Evolutionary conservation across 2,329 filamentous ascomycete genomes (phyloP), one percentile per base, ranked within the genome.

Genomic region (Periconia digitata): DNA sequence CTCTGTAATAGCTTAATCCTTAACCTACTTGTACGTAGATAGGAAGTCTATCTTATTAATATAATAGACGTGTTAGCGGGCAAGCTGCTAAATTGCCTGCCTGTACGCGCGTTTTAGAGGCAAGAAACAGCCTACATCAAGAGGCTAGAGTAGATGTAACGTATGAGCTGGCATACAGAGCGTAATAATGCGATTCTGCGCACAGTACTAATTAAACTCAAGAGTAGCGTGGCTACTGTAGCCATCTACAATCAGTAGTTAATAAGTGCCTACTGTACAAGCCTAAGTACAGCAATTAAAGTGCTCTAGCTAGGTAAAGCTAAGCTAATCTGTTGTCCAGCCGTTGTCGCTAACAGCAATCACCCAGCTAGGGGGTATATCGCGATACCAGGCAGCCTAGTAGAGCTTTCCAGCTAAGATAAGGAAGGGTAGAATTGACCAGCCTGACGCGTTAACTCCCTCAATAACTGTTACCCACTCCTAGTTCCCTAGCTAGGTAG

Each of bases 311-410:
- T 29, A 49, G 24, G n/a, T 17, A 41, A 45, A 18, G 12, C 47
- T 22, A 15, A 45, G 42, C 20, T 41, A 2, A 29, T 45, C 23
- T 17, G 43, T 46, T 17, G 23, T 49, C 50, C 17, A 52, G 37
- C 46, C 21, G 37, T 52, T 52, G 32, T 46, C 20, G 18, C 50
- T 52, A 36, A 49, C 17, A 27, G 38, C 22, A 23, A 52, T 12
- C n/a, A 44, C 44, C 44, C 24, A 54, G 36, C 45, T 40, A 37
- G n/a, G 15, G 43, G 40, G 37, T 47, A n/a, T n/a, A n/a, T n/a
- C n/a, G n/a, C n/a, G n/a, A n/a, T n/a, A n/a, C n/a, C n/a, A n/a
- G n/a, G n/a, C n/a, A n/a, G n/a, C n/a, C n/a, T n/a, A n/a, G n/a
- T n/a, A n/a, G n/a, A n/a, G n/a, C n/a, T n/a, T n/a, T n/a, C n/a